phyloP scores from a whole-genome alignment of 306 rosid species.

The Leucaena leucocephala region DNA sequence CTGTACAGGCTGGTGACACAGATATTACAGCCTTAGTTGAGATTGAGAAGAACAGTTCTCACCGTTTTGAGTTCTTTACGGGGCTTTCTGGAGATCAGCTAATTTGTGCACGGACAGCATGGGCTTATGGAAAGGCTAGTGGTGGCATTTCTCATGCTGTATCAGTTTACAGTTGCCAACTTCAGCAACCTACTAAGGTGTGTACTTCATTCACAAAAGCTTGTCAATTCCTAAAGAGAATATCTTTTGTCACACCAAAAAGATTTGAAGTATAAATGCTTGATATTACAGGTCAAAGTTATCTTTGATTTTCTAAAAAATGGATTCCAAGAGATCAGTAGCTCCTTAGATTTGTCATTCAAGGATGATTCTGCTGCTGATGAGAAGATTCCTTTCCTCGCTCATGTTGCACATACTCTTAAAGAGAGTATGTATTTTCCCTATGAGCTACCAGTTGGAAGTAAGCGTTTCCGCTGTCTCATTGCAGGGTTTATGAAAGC shows the following conservation, averaged over 20 bases:
- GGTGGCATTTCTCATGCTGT: constrained; percentile 93
- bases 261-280: constrained; percentile 39
- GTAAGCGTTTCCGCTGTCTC: constrained; percentile 81
- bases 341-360: constrained; percentile 91
- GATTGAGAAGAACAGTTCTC: constrained; percentile 97
- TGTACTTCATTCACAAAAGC: constrained; percentile 37
- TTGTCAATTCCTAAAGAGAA: constrained; percentile 33
- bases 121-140: constrained; percentile 92
- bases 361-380: constrained; percentile 96
- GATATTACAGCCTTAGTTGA: constrained; percentile 96
- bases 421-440: constrained; percentile 69
- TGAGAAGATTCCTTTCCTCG: constrained; percentile 94
- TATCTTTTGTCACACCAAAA: constrained; percentile 26
- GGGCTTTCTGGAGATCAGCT: constrained; percentile 97
- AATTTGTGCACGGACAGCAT: constrained; percentile 95
- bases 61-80: constrained; percentile 99
- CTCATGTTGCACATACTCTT: constrained; percentile 73
- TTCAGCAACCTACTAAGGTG: constrained; percentile 96
- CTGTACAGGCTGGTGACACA: constrained; percentile 84
- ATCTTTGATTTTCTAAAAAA: constrained; percentile 85
- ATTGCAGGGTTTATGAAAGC: constrained; percentile 93
- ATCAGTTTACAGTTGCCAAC: constrained; percentile 96
- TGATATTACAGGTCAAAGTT: constrained; percentile 76
- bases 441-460: constrained; percentile 97
- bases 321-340: constrained; percentile 93